Evolutionary conservation across 768 basidiomycete species (phyloP).

Genomic region (Mycena epipterygia): DNA sequence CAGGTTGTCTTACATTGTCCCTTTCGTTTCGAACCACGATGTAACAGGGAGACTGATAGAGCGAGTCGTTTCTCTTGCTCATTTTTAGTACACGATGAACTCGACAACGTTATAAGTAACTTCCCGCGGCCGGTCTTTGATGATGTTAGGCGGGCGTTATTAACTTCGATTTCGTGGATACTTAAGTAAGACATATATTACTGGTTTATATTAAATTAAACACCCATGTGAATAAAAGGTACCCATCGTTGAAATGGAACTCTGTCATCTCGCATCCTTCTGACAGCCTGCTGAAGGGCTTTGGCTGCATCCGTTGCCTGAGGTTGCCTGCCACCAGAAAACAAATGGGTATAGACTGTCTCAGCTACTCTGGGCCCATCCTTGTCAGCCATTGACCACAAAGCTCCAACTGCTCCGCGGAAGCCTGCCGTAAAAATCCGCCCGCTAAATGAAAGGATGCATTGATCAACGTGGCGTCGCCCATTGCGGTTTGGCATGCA

Average conservation of each 20-base stretch:
- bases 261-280: not conserved
- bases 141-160: no score
- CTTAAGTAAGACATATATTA: no score
- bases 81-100: no score
- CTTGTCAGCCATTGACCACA: not conserved
- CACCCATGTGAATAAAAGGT: not conserved
- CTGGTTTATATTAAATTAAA: no score
- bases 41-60: no score
- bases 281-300: not conserved
- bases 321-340: not conserved
- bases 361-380: not conserved
- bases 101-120: no score
- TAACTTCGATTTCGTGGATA: no score
- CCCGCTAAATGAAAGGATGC: not conserved
- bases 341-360: not conserved
- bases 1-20: no score
- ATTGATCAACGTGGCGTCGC: not conserved
- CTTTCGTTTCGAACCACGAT: no score
- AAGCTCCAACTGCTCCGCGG: not conserved
- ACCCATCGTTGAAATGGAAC: not conserved
- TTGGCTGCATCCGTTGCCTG: not conserved
- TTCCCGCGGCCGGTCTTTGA: no score
- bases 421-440: not conserved
- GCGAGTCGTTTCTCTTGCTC: no score
- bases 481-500: not conserved